These are phyloP conservation scores for Venturia effusa DNA, from an alignment of 2,329 filamentous ascomycete genomes.

Conservation along the genomic window DNA sequence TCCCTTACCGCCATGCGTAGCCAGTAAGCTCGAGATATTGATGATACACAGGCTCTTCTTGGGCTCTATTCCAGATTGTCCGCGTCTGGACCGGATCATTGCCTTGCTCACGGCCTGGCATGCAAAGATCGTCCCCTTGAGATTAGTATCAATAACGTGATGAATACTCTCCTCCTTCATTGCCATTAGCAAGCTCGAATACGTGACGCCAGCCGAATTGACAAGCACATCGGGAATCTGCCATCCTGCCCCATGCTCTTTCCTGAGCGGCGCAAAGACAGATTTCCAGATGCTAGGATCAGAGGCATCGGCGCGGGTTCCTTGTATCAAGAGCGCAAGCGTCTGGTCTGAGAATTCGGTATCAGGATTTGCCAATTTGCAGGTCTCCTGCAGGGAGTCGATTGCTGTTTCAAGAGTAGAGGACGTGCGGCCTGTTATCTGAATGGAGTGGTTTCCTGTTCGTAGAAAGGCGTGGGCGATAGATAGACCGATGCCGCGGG, in stretches of 20 bases:
- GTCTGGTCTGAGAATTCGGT: not conserved
- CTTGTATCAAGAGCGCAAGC: not conserved
- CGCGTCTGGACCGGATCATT: conserved; percentile 31
- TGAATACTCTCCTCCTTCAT: conserved; percentile 38
- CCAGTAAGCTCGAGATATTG: conserved; percentile 71
- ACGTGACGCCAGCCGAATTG: conserved; percentile 68
- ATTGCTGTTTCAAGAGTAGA: conserved; percentile 14
- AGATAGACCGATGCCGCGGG: conserved; percentile 27
- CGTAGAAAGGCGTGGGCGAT: conserved; percentile 25
- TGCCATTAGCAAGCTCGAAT: conserved; percentile 47
- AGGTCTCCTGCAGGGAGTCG: not conserved
- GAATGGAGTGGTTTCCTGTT: conserved; percentile 18
- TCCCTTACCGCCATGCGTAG: conserved; percentile 55
- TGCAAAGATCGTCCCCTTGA: conserved; percentile 53
- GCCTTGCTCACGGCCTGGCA: conserved; percentile 42
- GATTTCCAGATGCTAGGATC: not conserved
- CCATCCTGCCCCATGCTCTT: not conserved
- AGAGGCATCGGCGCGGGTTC: not conserved
- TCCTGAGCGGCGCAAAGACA: not conserved
- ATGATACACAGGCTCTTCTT: conserved; percentile 49
- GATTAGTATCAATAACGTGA: conserved; percentile 56
- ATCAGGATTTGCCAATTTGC: not conserved
- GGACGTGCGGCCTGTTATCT: conserved; percentile 22
- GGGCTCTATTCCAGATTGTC: not conserved
- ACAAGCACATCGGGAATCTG: conserved; percentile 43